These are phyloP conservation scores for Talaromyces sp. DNA, from an alignment of 2,329 filamentous ascomycete species.

Conservation along the genomic window DNA sequence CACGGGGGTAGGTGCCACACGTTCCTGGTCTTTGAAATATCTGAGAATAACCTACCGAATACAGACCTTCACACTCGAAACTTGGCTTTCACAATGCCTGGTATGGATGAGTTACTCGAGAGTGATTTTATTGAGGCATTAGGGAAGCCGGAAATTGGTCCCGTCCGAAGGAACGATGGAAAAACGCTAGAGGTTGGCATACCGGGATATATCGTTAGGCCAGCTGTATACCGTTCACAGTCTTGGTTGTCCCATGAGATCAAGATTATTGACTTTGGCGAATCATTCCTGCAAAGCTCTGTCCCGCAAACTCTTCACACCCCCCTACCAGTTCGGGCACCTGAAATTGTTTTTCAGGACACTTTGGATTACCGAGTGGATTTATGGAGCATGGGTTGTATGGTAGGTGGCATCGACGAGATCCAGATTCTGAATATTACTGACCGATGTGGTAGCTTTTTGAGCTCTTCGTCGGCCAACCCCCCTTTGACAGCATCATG, in stretches of 20 bases:
- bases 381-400: constrained; percentile 33
- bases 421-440: constrained; percentile 1
- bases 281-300: constrained; percentile 25
- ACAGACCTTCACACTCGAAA: constrained; percentile 25
- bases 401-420: constrained; percentile 21
- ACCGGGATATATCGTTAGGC: constrained; percentile 20
- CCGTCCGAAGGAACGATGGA: constrained; percentile 18
- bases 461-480: constrained; percentile 33
- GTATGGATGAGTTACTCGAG: constrained; percentile 14
- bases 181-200: constrained; percentile 16
- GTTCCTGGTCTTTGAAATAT: background rate
- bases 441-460: constrained; percentile 26
- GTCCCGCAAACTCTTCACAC: constrained; percentile 13
- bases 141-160: constrained; percentile 21
- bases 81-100: constrained; percentile 19
- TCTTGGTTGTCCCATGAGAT: constrained; percentile 13
- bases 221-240: constrained; percentile 10
- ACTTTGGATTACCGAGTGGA: constrained; percentile 30
- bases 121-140: constrained; percentile 16
- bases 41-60: constrained; percentile 11
- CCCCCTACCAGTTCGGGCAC: constrained; percentile 29
- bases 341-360: constrained; percentile 35
- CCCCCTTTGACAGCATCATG: constrained; percentile 33
- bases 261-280: constrained; percentile 36
- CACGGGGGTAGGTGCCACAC: constrained; percentile 29